Evolutionary conservation across 257 asterid species (phyloP).

Genomic region (Fraxinus anomala): DNA sequence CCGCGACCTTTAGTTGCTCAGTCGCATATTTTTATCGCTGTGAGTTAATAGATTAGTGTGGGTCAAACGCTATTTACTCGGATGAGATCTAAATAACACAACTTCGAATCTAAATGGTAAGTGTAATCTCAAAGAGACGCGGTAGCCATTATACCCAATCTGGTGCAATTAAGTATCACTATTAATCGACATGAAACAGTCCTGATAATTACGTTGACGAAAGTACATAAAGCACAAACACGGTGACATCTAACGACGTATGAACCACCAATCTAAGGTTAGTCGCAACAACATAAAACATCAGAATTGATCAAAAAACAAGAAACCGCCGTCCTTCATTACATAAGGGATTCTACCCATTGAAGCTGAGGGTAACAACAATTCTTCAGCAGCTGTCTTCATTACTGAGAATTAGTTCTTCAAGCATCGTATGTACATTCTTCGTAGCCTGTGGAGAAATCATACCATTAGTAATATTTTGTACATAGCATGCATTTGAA

Average conservation of each 20-base stretch:
- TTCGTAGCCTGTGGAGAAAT: slow-evolving; percentile 31
- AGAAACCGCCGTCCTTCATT: neutral
- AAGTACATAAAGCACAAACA: too few species aligned
- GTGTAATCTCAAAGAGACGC: too few species aligned
- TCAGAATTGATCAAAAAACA: neutral
- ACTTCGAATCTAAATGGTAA: too few species aligned
- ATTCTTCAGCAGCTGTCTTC: neutral
- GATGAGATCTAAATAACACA: neutral
- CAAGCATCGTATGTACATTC: slow-evolving; percentile 33
- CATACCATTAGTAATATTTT: neutral
- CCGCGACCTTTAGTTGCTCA: neutral
- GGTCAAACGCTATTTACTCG: neutral
- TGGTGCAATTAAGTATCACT: too few species aligned
- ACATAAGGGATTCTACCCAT: neutral
- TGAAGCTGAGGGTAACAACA: neutral
- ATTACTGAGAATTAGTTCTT: neutral
- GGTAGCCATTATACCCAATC: too few species aligned
- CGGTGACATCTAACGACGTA: too few species aligned
- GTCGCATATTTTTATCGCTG: neutral
- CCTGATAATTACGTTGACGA: too few species aligned
- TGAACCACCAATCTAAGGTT: neutral
- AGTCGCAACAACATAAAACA: neutral
- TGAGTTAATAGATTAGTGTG: neutral
- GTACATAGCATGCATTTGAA: too few species aligned
- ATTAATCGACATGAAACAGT: too few species aligned